phyloP scores from a whole-genome alignment of 1,284 basidiomycete genomes.

The Kalmanozyma brasiliensis region DNA sequence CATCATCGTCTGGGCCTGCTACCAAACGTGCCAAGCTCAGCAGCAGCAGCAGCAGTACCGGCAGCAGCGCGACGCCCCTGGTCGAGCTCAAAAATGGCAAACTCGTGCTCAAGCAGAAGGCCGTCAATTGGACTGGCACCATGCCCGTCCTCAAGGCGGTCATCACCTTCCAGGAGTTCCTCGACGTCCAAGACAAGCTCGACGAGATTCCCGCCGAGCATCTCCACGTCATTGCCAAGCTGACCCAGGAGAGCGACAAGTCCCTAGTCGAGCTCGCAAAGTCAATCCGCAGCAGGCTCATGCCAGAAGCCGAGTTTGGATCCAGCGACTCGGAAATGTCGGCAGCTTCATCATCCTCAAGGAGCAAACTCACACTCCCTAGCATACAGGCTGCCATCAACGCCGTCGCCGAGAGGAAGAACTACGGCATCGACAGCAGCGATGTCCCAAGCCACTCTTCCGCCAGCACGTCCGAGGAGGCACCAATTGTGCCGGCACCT shows the following conservation, averaged over 20 bases:
- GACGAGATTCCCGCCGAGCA: conserved; percentile 75
- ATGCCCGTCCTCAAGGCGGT: conserved; percentile 76
- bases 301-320: conserved; percentile 53
- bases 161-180: conserved; percentile 53
- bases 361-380: conserved; percentile 38
- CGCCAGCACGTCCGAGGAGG: conserved; percentile 5
- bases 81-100: conserved; percentile 73
- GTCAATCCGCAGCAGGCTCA: conserved; percentile 39
- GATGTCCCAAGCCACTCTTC: conserved; percentile 9
- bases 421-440: conserved; percentile 55
- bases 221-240: conserved; percentile 79
- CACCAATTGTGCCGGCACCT: conserved; percentile 31
- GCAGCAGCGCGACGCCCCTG: too few relatives aligned
- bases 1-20: conserved; percentile 16
- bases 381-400: conserved; percentile 48
- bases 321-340: conserved; percentile 35
- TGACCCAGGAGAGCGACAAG: conserved; percentile 72
- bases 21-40: conserved; percentile 40
- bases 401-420: conserved; percentile 52
- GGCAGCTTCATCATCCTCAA: conserved; percentile 8
- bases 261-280: conserved; percentile 51
- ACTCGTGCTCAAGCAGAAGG: conserved; percentile 81
- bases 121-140: conserved; percentile 77
- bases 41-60: conserved; percentile 8
- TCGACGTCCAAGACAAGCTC: conserved; percentile 66